Evolutionary conservation across 768 basidiomycete genomes (phyloP), one percentile per base, ranked within the genome.

Genomic region (Pleurotus pulmonarius): DNA sequence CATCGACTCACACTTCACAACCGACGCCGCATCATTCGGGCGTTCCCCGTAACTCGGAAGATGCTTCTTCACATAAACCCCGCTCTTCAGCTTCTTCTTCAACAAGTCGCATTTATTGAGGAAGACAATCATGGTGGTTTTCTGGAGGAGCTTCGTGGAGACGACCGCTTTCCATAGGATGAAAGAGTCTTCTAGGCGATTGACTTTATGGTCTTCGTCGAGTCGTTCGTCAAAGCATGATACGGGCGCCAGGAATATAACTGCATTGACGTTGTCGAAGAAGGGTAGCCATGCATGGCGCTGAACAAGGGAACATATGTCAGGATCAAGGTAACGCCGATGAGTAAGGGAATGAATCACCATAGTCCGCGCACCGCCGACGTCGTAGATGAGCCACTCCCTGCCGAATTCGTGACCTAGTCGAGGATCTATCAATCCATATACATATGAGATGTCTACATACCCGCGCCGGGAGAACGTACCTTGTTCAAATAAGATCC

Each of bases 71-170:
- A 89, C 78, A 63, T 67, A 64, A 12, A 79, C 70, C 0, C 84
- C 83, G 1, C 65, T 63, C 25, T 69, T 67, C 25, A 87, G 70
- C 55, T 77, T 77, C 61, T 75, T 66, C 58, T 80, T 72, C 2
- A 90, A 70, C 3, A 90, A 66, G 58, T 91, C 89, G 58, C 81
- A 80, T 58, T 91, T 91, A 67, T 91, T 91, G 56, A 90, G 70
- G 69, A 91, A 91, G 20, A 89, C 75, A 46, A 90, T 81, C 56
- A 90, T 75, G 55, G 83, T 85, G 9, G 83, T 77, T 54, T 78
- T 80, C 7, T 77, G 67, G 5, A 91, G 81, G 1, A 90, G 73
- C 61, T 73, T 75, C 37, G 81, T 84, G 13, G 74, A 63, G 69
- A 85, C 87, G 41, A 91, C 75, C 1, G 80, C 75, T 24, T 73